A percentile compares a stretch with the other conserved stretches of the same genome.
These are phyloP conservation scores for Barnettozyma sp. DNA, from an alignment of 805 yeast genomes.

Conservation along the genomic window DNA sequence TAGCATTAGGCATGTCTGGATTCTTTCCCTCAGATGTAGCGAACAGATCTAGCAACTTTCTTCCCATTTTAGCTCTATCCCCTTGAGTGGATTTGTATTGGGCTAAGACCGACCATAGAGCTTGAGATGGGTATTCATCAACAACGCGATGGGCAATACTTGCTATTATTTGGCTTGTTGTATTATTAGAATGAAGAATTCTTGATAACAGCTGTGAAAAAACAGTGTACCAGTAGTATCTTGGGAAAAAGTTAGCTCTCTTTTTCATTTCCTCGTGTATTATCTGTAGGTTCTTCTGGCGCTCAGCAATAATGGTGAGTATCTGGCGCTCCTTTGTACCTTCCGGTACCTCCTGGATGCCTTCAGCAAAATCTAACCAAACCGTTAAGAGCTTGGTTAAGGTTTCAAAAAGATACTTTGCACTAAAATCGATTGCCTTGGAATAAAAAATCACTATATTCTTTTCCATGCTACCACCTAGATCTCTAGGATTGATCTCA, in stretches of 20 bases:
- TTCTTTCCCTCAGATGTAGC: conserved; percentile 20
- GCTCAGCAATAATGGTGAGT: conserved; percentile 16
- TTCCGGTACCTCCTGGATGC: conserved; percentile 19
- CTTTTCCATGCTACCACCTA: conserved; percentile 46
- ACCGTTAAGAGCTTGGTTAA: conserved; percentile 84
- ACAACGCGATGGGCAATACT: conserved; percentile 53
- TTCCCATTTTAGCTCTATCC: conserved; percentile 41
- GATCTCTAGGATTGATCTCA: conserved; percentile 22
- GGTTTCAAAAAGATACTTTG: conserved; percentile 68
- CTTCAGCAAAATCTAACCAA: conserved; percentile 73
- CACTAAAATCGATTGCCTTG: conserved; percentile 54
- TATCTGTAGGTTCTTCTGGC: conserved; percentile 34
- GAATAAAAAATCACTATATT: conserved; percentile 50
- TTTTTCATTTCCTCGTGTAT: conserved; percentile 44
- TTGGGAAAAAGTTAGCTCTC: conserved; percentile 40
- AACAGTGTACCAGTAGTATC: conserved; percentile 70
- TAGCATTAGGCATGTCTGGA: conserved; percentile 12
- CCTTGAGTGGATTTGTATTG: conserved; percentile 52
- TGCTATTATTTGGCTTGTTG: conserved; percentile 49
- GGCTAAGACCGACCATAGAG: conserved; percentile 79
- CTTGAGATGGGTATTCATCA: conserved; percentile 66
- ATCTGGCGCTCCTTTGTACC: conserved; percentile 14
- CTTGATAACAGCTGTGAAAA: conserved; percentile 83
- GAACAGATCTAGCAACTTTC: conserved; percentile 32
- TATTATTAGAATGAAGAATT: conserved; percentile 52